Conservation (phyloP, 805 yeast species). For the Candida verbasci region DNA sequence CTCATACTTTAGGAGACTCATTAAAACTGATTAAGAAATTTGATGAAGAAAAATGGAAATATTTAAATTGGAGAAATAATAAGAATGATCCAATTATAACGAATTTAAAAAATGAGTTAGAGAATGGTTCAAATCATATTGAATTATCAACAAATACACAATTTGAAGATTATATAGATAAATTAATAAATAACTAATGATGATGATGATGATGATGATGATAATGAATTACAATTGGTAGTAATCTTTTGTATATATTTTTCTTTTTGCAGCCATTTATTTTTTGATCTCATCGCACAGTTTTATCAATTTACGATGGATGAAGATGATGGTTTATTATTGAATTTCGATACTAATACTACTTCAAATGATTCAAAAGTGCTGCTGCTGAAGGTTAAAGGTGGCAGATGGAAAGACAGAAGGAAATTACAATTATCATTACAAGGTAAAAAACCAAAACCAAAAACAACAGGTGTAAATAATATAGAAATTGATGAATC, state of each 20-base stretch:
- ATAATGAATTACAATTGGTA: too few species aligned
- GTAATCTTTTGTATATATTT: not conserved
- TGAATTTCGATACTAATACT: constrained; percentile 49
- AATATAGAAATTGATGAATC: constrained; percentile 16
- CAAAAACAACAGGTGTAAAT: constrained; percentile 29
- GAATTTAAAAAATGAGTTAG: constrained; percentile 13
- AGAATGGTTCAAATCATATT: constrained; percentile 12
- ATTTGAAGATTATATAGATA: constrained; percentile 22
- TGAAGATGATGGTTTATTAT: constrained; percentile 67
- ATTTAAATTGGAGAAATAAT: constrained; percentile 24
- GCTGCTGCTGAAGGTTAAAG: constrained; percentile 56
- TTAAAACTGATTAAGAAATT: constrained; percentile 34
- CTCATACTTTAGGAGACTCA: constrained; percentile 33
- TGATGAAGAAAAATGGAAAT: constrained; percentile 39
- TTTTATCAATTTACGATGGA: constrained; percentile 18
- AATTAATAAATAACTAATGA: constrained; percentile 13
- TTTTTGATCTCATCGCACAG: constrained; percentile 4
- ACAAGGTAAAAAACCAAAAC: constrained; percentile 38
- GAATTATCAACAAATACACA: constrained; percentile 18
- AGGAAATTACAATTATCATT: constrained; percentile 53
- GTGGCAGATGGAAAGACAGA: constrained; percentile 83
- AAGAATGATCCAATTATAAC: constrained; percentile 13
- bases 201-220: too few species aligned
- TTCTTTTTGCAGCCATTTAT: constrained; percentile 3
- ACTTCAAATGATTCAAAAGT: constrained; percentile 18